A percentile compares a stretch with the other conserved stretches of the same genome.
phyloP scores from a whole-genome alignment of 306 rosid genomes.

The Rosa lucieae region DNA sequence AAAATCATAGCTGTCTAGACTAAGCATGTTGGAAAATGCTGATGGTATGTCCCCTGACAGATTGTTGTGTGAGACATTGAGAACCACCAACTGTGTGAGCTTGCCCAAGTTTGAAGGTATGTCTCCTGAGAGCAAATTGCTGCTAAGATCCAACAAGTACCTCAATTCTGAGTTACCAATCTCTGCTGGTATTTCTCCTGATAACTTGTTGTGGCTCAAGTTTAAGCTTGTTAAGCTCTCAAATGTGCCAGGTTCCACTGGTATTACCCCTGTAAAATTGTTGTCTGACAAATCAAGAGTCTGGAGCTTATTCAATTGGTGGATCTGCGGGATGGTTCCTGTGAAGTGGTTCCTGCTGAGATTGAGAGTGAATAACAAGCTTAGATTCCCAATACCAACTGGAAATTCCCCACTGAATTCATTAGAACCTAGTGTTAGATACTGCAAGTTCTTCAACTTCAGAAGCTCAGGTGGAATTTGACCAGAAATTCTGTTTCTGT shows the following conservation, averaged over 20 bases:
- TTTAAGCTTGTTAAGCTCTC: slow-evolving; percentile 35
- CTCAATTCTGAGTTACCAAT: slow-evolving; percentile 50
- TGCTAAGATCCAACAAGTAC: slow-evolving; percentile 54
- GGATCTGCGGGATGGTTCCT: slow-evolving; percentile 38
- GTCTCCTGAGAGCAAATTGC: slow-evolving; percentile 51
- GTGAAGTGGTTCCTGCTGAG: slow-evolving; percentile 50
- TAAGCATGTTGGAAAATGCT: slow-evolving; percentile 33
- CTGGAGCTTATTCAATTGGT: slow-evolving; percentile 26
- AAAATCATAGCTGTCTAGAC: slow-evolving; percentile 51
- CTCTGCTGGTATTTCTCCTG: slow-evolving; percentile 50
- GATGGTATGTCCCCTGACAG: slow-evolving; percentile 54
- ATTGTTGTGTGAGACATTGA: slow-evolving; percentile 62
- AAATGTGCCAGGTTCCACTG: slow-evolving; percentile 33
- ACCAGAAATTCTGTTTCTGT: slow-evolving; percentile 54
- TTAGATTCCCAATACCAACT: slow-evolving; percentile 42
- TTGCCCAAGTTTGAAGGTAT: slow-evolving; percentile 51
- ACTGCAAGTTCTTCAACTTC: slow-evolving; percentile 32
- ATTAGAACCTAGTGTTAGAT: slow-evolving; percentile 42
- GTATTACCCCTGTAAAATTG: slow-evolving; percentile 46
- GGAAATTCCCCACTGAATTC: slow-evolving; percentile 51
- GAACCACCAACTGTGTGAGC: slow-evolving; percentile 41
- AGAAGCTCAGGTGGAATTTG: slow-evolving; percentile 50
- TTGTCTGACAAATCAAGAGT: slow-evolving; percentile 54
- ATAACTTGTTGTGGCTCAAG: slow-evolving; percentile 49
- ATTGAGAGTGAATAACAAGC: slow-evolving; percentile 36